Conservation (phyloP, 1,284 basidiomycete genomes). For the Rhodotorula sp. region DNA sequence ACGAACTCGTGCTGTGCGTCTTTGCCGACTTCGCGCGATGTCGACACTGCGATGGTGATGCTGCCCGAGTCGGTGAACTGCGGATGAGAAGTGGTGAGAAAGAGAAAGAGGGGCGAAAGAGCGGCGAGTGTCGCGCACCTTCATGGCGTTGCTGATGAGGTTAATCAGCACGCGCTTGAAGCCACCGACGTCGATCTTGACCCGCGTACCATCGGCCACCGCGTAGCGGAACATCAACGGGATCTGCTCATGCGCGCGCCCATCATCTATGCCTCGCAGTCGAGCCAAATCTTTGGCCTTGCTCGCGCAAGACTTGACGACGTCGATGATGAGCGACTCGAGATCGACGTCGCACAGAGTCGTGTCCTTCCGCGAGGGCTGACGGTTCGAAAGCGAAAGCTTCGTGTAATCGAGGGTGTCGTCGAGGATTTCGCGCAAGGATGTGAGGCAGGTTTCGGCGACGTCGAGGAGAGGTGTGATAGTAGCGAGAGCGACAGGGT, state of each 20-base stretch:
- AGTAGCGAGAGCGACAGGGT: conserved; percentile 3
- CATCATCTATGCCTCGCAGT: background rate
- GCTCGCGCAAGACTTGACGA: conserved; percentile 2
- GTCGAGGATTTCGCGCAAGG: conserved; percentile 24
- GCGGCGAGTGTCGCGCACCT: background rate
- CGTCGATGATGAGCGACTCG: conserved; percentile 4
- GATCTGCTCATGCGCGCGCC: background rate
- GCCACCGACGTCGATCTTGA: conserved; percentile 13
- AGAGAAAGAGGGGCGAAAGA: background rate
- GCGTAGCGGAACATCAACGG: conserved; percentile 7
- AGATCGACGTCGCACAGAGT: background rate
- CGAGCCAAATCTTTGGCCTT: background rate
- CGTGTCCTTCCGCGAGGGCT: background rate
- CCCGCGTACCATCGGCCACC: background rate
- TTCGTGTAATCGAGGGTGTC: conserved; percentile 27
- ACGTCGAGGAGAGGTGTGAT: conserved; percentile 23
- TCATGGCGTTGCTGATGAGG: conserved; percentile 13
- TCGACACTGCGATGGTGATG: background rate
- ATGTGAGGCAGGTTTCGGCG: conserved; percentile 18
- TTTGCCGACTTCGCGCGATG: too few relatives aligned
- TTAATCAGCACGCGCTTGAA: conserved; percentile 20
- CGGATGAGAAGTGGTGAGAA: background rate
- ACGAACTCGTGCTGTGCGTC: background rate
- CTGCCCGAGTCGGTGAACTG: conserved; percentile 1
- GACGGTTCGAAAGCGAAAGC: conserved; percentile 14